Base-by-base conservation (phyloP, 2,329 filamentous ascomycete genomes). In the Fusarium tanahbumbuense region DNA sequence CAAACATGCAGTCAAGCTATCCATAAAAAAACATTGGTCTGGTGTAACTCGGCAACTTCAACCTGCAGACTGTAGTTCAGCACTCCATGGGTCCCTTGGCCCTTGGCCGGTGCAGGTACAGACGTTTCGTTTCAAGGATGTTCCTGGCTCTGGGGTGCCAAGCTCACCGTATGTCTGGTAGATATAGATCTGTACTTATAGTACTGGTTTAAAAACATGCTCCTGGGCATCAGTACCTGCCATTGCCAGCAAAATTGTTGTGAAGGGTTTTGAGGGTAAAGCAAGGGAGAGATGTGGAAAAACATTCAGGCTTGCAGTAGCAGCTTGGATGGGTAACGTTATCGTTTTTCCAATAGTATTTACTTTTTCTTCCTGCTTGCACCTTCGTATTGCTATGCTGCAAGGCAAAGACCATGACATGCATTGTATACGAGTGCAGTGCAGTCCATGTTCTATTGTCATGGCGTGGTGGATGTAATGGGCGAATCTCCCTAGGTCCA, bases 21-120 rank as follows among this genome's bases (percentile, higher is more conserved):
- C 28, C 12, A 12, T 49, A 25, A 42, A 16, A 37, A 37, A 44
- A 23, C 20, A 30, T 32, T 52, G 48, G 30, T 25, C 25, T 37
- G 22, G 23, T 13, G 48, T 25, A 25, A 37, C 56, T 11, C 42
- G 44, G 20, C 49, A 41, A 58, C 67, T 27, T 47, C 27, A 16
- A 55, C 52, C 47, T 64, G 54, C 67, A 67, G 52, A 34, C 8
- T 53, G 55, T 52, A 64, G 58, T 55, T 57, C 67, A 65, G 59
- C 67, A 30, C 59, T 65, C 60, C 47, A 45, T 64, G 42, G 62
- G 48, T 48, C 45, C 45, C 18, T 47, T 47, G 23, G 37, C 50
- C 46, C 15, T n/a, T 60, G 60, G 48, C 64, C 45, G 59, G 67
- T 58, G 68, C 68, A 70, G 68, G 68, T 68, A 70, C 68, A 54